A percentile compares a stretch with the other conserved stretches of the same genome.
phyloP scores from a whole-genome alignment of 495 filamentous ascomycete species.

The Xylaria nigripes region DNA sequence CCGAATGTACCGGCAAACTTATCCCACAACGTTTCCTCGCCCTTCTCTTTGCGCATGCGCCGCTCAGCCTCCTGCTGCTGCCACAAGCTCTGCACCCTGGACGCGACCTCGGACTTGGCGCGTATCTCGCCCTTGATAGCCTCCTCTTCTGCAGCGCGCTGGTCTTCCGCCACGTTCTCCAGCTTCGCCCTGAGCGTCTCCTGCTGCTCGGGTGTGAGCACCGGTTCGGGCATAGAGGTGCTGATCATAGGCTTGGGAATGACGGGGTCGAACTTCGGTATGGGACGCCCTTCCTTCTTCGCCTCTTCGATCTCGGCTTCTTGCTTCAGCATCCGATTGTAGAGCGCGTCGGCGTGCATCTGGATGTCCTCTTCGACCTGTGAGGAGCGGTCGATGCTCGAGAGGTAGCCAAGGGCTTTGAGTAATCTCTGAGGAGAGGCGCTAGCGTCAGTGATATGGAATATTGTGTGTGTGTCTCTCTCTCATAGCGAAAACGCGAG shows the following conservation, averaged over 20 bases:
- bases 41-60: conserved; percentile 50
- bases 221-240: conserved; percentile 8
- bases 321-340: conserved; percentile 73
- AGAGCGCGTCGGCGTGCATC: conserved; percentile 87
- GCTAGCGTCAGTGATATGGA: not conserved
- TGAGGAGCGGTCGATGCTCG: conserved; percentile 49
- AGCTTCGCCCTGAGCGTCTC: conserved; percentile 45
- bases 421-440: conserved; percentile 57
- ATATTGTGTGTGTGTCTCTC: not conserved
- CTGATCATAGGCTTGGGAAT: conserved; percentile 19
- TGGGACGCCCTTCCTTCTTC: conserved; percentile 49
- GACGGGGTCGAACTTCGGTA: conserved; percentile 41
- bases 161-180: conserved; percentile 51
- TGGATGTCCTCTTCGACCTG: conserved; percentile 84
- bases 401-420: conserved; percentile 83
- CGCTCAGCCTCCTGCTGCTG: conserved; percentile 50
- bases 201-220: conserved; percentile 29
- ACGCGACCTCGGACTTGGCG: conserved; percentile 48
- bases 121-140: conserved; percentile 53
- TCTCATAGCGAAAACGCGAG: not conserved
- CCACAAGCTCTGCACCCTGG: conserved; percentile 46
- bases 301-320: conserved; percentile 61
- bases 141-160: conserved; percentile 58
- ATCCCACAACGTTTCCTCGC: conserved; percentile 46
- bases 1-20: conserved; percentile 27